These are phyloP conservation scores for Cytospora piceicola DNA, from an alignment of 2,329 filamentous ascomycete species.

Conservation along the genomic window DNA sequence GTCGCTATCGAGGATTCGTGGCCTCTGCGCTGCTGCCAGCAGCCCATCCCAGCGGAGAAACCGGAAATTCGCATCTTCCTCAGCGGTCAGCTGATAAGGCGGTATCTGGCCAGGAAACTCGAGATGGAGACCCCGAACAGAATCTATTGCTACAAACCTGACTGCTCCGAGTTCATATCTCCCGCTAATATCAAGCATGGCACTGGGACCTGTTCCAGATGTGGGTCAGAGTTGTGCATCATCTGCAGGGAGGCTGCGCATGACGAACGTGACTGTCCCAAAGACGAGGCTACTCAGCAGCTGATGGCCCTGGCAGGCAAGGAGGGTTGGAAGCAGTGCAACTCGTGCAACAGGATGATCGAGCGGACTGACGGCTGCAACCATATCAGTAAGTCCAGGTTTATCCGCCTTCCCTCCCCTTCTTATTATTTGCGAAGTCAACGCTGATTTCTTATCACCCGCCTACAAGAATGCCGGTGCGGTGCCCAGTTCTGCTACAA, in stretches of 20 bases:
- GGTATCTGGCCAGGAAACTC: slow-evolving; percentile 49
- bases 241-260: slow-evolving; percentile 55
- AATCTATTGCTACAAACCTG: slow-evolving; percentile 52
- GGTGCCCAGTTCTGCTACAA: slow-evolving; percentile 53
- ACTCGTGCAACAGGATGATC: slow-evolving; percentile 49
- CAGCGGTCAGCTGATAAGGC: slow-evolving; percentile 37
- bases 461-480: slow-evolving; percentile 42
- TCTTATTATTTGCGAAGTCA: slow-evolving; percentile 11
- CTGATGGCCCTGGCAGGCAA: slow-evolving; percentile 46
- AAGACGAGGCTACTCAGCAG: slow-evolving; percentile 46
- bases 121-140: slow-evolving; percentile 53
- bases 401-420: too few species aligned
- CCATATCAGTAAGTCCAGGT: slow-evolving; percentile 57
- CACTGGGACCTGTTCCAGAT: slow-evolving; percentile 48
- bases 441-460: background rate
- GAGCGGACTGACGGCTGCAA: slow-evolving; percentile 56
- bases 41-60: background rate
- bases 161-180: slow-evolving; percentile 54
- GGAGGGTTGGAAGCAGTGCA: slow-evolving; percentile 57
- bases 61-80: slow-evolving; percentile 40
- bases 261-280: slow-evolving; percentile 48
- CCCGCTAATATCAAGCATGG: slow-evolving; percentile 37
- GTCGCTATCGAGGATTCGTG: slow-evolving; percentile 10
- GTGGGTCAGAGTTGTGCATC: slow-evolving; percentile 50
- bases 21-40: slow-evolving; percentile 12